A percentile compares a stretch with the other conserved stretches of the same genome.
phyloP scores from a whole-genome alignment of 345 rosid species.

The Brassica carinata region DNA sequence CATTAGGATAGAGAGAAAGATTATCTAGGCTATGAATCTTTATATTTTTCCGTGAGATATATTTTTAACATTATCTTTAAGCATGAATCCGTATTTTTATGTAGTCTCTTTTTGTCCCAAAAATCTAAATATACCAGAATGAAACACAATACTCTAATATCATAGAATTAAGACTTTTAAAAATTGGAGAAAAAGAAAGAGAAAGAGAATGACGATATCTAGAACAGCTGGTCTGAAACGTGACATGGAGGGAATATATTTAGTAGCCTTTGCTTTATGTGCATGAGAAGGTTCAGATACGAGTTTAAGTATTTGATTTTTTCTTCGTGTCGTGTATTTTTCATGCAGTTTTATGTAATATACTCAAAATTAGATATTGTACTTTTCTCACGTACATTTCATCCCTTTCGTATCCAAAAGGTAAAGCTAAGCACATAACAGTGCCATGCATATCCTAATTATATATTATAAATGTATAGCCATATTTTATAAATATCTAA shows the following conservation, averaged over 20 bases:
- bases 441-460: constrained; percentile 16
- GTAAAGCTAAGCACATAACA: constrained; percentile 37
- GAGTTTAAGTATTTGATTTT: not conserved
- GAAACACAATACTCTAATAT: not conserved
- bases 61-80: constrained; percentile 21
- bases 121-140: constrained; percentile 16
- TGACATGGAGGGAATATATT: constrained; percentile 28
- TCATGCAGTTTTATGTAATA: constrained; percentile 6
- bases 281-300: constrained; percentile 15
- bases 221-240: constrained; percentile 36
- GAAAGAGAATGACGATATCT: constrained; percentile 8
- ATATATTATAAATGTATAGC: not conserved
- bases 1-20: constrained; percentile 26
- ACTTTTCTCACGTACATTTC: constrained; percentile 24
- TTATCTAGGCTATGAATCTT: constrained; percentile 28
- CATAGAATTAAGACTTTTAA: not conserved
- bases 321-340: constrained; percentile 14
- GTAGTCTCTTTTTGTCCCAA: constrained; percentile 23
- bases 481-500: constrained; percentile 3
- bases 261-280: constrained; percentile 28
- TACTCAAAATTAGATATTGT: constrained; percentile 24
- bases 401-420: constrained; percentile 40
- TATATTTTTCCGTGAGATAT: constrained; percentile 21
- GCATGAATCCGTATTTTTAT: constrained; percentile 33
- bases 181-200: not conserved